Evolutionary conservation across 1,284 basidiomycete genomes (phyloP).

Genomic region (Schizophyllum amplum): DNA sequence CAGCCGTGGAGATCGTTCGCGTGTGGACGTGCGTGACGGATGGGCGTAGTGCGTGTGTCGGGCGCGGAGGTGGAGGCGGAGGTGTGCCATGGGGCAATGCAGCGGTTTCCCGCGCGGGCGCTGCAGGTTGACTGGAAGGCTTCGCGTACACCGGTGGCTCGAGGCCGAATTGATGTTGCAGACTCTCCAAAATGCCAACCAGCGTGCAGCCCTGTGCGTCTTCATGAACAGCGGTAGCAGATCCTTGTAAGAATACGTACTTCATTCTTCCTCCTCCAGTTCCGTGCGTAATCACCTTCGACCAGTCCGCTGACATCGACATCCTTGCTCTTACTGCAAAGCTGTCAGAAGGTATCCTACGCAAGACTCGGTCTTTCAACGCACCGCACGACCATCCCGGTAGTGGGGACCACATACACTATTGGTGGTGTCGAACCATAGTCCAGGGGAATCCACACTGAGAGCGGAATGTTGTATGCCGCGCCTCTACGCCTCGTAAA

Average conservation of each 20-base stretch:
- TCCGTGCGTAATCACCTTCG: slow-evolving; percentile 55
- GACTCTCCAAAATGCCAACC: slow-evolving; percentile 54
- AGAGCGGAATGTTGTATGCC: slow-evolving; percentile 91
- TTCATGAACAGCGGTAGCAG: slow-evolving; percentile 12
- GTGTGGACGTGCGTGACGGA: neutral
- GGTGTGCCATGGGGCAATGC: slow-evolving; percentile 1
- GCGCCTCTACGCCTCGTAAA: slow-evolving; percentile 22
- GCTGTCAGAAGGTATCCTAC: too few relatives aligned
- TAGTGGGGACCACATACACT: slow-evolving; percentile 92
- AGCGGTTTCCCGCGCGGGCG: slow-evolving; percentile 13
- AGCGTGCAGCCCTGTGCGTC: slow-evolving; percentile 58
- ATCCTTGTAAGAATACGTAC: slow-evolving; percentile 37
- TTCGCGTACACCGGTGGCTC: slow-evolving; percentile 91
- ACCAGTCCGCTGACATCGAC: slow-evolving; percentile 84
- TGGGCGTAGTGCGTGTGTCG: neutral
- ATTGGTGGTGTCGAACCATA: slow-evolving; percentile 82
- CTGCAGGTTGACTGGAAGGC: slow-evolving; percentile 31
- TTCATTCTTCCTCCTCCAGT: slow-evolving; percentile 83
- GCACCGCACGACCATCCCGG: slow-evolving; percentile 71
- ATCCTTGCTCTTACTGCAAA: slow-evolving; percentile 50
- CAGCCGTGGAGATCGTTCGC: neutral
- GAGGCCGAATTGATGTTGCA: slow-evolving; percentile 76
- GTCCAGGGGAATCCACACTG: slow-evolving; percentile 80
- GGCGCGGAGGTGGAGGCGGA: neutral
- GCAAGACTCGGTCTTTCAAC: too few relatives aligned